phyloP scores from a whole-genome alignment of 306 rosid species.

The Rubus parviflorus region DNA sequence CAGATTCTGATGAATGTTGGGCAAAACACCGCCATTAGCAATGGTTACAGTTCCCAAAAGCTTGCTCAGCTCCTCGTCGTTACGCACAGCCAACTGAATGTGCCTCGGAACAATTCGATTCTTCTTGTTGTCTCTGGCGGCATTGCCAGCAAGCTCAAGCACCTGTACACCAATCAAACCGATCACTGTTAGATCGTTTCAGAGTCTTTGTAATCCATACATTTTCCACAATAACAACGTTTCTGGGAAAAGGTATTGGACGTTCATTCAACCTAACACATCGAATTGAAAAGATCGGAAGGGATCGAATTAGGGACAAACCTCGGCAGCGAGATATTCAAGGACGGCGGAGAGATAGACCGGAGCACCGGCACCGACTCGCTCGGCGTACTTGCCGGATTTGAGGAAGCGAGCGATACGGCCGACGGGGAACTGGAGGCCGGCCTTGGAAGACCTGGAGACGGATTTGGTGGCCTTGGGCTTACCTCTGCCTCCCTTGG shows the following conservation, averaged over 20 bases:
- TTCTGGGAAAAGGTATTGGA: neutral
- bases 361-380: conserved; percentile 76
- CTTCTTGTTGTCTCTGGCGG: conserved; percentile 77
- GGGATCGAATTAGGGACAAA: neutral
- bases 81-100: conserved; percentile 78
- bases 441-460: conserved; percentile 68
- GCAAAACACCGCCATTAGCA: conserved; percentile 60
- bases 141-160: conserved; percentile 62
- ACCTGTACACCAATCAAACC: conserved; percentile 28
- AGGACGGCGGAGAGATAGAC: conserved; percentile 89
- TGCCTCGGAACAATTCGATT: conserved; percentile 64
- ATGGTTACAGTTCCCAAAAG: conserved; percentile 69
- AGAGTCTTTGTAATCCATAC: neutral
- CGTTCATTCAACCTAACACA: neutral
- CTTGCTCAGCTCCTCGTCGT: conserved; percentile 74
- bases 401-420: conserved; percentile 78
- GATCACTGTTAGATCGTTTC: neutral
- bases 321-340: conserved; percentile 90
- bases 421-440: conserved; percentile 92
- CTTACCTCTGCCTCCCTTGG: conserved; percentile 65
- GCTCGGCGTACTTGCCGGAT: conserved; percentile 66
- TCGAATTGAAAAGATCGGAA: neutral
- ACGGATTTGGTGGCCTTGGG: conserved; percentile 54
- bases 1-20: conserved; percentile 56
- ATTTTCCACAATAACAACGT: no score